These are phyloP conservation scores for Penicillium sp. DNA, from an alignment of 2,329 filamentous ascomycete species.

Conservation along the genomic window DNA sequence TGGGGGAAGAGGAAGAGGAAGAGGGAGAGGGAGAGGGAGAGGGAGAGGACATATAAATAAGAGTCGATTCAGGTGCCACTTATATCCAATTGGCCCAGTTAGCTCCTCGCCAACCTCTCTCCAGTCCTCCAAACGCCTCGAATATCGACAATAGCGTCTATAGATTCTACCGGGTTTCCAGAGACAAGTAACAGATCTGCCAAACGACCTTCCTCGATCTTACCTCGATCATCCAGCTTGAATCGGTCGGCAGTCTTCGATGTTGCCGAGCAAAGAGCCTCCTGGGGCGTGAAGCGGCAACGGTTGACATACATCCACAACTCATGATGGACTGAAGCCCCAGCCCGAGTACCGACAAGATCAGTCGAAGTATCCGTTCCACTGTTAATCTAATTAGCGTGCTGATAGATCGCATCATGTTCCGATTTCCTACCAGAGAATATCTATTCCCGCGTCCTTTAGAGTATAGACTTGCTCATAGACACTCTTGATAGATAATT, in stretches of 20 bases:
- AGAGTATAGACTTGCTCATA: constrained; percentile 12
- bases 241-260: constrained; percentile 10
- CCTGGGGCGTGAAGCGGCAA: constrained; percentile 11
- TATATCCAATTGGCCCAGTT: no score
- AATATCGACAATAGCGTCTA: constrained; percentile 10
- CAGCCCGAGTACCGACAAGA: constrained; percentile 9
- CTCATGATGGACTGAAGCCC: constrained; percentile 11
- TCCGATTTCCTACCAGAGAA: constrained; percentile 7
- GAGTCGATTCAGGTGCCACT: no score
- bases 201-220: constrained; percentile 9
- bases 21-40: no score
- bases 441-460: constrained; percentile 15
- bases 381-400: constrained; percentile 1
- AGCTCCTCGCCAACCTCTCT: neutral
- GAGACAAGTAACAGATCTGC: constrained; percentile 10
- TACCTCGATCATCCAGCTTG: constrained; percentile 4
- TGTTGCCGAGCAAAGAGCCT: constrained; percentile 15
- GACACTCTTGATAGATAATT: constrained; percentile 9
- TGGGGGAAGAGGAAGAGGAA: no score
- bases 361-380: constrained; percentile 13
- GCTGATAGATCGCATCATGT: neutral
- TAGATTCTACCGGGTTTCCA: constrained; percentile 6
- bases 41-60: no score
- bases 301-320: constrained; percentile 16
- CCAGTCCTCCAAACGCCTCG: constrained; percentile 12